Conservation (phyloP, 192 early-diverging fungal genomes). For the Kappamyces sp. region DNA sequence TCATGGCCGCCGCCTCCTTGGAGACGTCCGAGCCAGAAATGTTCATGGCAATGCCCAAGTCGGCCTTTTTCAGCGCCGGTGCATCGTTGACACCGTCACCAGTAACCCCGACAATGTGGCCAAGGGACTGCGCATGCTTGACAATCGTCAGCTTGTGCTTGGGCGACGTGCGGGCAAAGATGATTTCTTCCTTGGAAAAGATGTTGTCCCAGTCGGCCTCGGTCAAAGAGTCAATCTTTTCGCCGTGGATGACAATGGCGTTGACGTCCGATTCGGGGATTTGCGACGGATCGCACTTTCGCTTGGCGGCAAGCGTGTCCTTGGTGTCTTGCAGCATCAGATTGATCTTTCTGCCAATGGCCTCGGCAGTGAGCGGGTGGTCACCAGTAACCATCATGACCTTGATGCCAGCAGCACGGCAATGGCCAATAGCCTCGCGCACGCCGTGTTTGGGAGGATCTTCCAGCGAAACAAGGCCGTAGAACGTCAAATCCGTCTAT, state of each 20-base stretch:
- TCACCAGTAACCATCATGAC: constrained; percentile 99
- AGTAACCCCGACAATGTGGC: constrained; percentile 97
- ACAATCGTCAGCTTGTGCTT: constrained; percentile 97
- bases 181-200: constrained; percentile 91
- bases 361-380: constrained; percentile 89
- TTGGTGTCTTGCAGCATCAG: constrained; percentile 85
- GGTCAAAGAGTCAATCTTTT: constrained; percentile 71
- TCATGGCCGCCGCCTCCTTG: constrained; percentile 93
- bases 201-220: constrained; percentile 88
- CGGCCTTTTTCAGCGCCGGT: constrained; percentile 92
- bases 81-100: constrained; percentile 97
- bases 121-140: constrained; percentile 77
- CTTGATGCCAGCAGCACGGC: constrained; percentile 86
- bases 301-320: constrained; percentile 65
- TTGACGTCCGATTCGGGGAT: constrained; percentile 76
- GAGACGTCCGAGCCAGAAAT: constrained; percentile 89
- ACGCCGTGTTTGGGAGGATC: constrained; percentile 98
- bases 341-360: constrained; percentile 95
- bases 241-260: constrained; percentile 91
- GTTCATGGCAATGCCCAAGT: constrained; percentile 98
- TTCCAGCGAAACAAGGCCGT: constrained; percentile 76
- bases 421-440: constrained; percentile 93
- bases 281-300: constrained; percentile 48
- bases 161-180: constrained; percentile 94
- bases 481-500: constrained; percentile 27